These are phyloP conservation scores for Hypoxylon sp. DNA, from an alignment of 2,329 filamentous ascomycete species.

Conservation along the genomic window DNA sequence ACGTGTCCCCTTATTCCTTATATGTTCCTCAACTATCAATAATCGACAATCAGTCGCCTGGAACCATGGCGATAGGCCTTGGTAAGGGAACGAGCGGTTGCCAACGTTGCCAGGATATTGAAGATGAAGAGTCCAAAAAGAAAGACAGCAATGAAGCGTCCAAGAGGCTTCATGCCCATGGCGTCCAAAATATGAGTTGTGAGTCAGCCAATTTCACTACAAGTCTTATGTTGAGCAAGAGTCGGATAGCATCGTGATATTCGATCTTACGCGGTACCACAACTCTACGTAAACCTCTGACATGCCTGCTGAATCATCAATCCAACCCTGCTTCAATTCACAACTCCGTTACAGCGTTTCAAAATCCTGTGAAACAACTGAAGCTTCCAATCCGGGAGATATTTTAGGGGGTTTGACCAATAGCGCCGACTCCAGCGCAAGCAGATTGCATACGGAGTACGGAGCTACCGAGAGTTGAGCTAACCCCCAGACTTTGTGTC, in stretches of 20 bases:
- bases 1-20: constrained; percentile 19
- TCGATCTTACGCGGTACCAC: constrained; percentile 7
- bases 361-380: constrained; percentile 21
- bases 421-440: constrained; percentile 7
- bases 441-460: constrained; percentile 13
- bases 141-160: constrained; percentile 13
- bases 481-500: constrained; percentile 28
- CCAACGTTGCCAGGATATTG: constrained; percentile 46
- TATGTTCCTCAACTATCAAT: constrained; percentile 1
- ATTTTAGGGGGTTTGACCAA: constrained; percentile 35
- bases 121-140: constrained; percentile 42
- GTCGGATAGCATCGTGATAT: background rate
- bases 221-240: background rate
- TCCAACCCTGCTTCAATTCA: constrained; percentile 1
- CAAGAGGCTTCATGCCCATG: constrained; percentile 10
- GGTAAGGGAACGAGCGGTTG: constrained; percentile 36
- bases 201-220: constrained; percentile 21
- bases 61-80: constrained; percentile 41
- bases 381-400: constrained; percentile 26
- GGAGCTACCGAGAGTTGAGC: constrained; percentile 3
- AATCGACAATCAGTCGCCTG: background rate
- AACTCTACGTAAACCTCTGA: background rate
- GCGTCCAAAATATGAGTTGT: constrained; percentile 10
- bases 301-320: constrained; percentile 12
- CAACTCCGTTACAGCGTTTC: constrained; percentile 1